phyloP scores from a whole-genome alignment of 1,284 basidiomycete genomes.

The Neotropicomus parvogracilis region DNA sequence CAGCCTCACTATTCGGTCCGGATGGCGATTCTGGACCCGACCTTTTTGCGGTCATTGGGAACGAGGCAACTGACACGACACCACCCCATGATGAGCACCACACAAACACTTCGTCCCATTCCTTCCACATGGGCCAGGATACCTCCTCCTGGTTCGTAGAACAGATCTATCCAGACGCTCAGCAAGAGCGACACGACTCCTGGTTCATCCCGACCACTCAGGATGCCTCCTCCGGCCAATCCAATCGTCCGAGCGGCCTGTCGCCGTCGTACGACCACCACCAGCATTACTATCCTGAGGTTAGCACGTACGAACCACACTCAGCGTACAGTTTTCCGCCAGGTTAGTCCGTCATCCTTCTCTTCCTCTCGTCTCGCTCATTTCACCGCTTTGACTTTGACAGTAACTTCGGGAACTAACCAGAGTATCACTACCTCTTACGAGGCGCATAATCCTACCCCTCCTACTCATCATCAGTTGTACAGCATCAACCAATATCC shows the following conservation, averaged over 20 bases:
- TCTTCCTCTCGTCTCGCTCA: conserved; percentile 5
- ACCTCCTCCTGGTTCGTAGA: conserved; percentile 32
- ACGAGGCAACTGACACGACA: conserved; percentile 31
- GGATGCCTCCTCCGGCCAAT: conserved; percentile 15
- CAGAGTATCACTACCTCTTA: conserved; percentile 12
- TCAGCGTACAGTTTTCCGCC: conserved; percentile 13
- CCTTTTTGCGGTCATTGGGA: conserved; percentile 62
- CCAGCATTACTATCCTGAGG: conserved; percentile 29
- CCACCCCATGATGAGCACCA: conserved; percentile 24
- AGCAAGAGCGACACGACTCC: conserved; percentile 27
- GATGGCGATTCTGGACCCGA: conserved; percentile 55
- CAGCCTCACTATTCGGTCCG: conserved; percentile 70
- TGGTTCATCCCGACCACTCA: conserved; percentile 30
- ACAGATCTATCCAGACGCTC: conserved; percentile 30
- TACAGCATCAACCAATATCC: conserved; percentile 16
- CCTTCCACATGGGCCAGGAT: conserved; percentile 35
- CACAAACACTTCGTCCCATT: conserved; percentile 19
- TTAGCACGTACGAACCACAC: conserved; percentile 25
- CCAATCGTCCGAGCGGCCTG: conserved; percentile 13
- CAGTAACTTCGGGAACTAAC: conserved; percentile 15
- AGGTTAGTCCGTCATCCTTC: conserved; percentile 24
- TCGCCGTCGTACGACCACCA: conserved; percentile 25
- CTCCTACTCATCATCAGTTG: conserved; percentile 15
- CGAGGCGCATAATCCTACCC: conserved; percentile 21
- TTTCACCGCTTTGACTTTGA: conserved; percentile 1